A percentile compares a stretch with the other conserved stretches of the same genome.
Evolutionary conservation across 495 filamentous ascomycete species (phyloP).

Genomic region (Tricharina praecox): DNA sequence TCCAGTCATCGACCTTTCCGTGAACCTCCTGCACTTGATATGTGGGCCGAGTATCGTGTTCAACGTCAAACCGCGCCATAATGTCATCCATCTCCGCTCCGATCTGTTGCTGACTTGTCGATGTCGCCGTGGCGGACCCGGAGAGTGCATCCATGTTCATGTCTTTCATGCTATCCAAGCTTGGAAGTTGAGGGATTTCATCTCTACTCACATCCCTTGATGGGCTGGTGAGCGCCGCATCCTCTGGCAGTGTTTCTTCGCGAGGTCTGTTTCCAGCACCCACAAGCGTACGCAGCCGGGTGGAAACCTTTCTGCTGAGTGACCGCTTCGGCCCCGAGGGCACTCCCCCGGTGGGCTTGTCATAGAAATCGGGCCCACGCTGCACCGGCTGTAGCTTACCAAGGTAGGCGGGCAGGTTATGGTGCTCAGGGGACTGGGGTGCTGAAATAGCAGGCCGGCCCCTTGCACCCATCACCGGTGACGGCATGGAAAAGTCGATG

Average conservation of each 20-base stretch:
- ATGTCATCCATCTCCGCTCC: constrained; percentile 1
- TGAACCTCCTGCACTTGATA: neutral
- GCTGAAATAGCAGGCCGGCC: neutral
- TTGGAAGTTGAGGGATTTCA: too few relatives aligned
- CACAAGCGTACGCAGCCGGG: neutral
- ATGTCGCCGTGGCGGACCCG: neutral
- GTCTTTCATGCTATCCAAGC: neutral
- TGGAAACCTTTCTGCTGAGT: constrained; percentile 8
- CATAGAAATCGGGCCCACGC: neutral
- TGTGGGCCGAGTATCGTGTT: neutral
- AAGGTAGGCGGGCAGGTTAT: neutral
- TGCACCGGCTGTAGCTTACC: neutral
- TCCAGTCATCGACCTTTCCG: constrained; percentile 5
- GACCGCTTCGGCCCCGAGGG: constrained; percentile 1
- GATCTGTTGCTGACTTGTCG: neutral
- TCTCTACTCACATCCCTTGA: too few relatives aligned
- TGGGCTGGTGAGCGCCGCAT: too few relatives aligned
- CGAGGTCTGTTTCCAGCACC: neutral
- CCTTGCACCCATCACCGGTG: neutral
- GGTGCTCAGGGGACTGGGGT: neutral
- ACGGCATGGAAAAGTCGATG: constrained; percentile 4
- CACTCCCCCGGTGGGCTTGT: neutral
- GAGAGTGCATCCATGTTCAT: constrained; percentile 2
- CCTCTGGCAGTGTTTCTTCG: neutral
- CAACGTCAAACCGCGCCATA: constrained; percentile 3